Conservation (phyloP, 345 rosid genomes). For the Boechera stricta region DNA sequence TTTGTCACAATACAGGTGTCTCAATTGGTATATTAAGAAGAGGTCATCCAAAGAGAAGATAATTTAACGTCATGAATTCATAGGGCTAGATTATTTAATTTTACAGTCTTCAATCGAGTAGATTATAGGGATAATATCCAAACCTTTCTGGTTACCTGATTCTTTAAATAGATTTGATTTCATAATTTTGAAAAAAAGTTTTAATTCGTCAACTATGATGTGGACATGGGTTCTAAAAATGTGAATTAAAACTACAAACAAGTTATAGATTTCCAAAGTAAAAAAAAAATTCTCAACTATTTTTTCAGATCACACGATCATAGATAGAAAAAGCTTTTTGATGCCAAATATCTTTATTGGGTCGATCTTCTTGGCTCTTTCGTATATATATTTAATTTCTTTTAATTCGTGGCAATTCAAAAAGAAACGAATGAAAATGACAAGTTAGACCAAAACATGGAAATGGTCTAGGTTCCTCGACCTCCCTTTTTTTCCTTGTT, state of each 20-base stretch:
- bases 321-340: neutral
- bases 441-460: conserved; percentile 14
- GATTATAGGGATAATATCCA: neutral
- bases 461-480: conserved; percentile 34
- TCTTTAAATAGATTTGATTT: no score
- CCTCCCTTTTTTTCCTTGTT: neutral
- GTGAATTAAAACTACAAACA: neutral
- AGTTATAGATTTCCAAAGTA: neutral
- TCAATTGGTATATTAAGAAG: no score
- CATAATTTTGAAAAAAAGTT: no score
- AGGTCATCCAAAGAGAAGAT: no score
- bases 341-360: neutral
- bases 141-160: neutral
- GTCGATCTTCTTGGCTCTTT: conserved; percentile 9
- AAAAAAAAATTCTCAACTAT: neutral
- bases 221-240: neutral
- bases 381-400: neutral
- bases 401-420: neutral
- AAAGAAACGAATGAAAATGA: neutral
- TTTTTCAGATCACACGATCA: conserved; percentile 1
- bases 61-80: no score
- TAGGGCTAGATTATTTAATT: neutral
- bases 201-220: neutral
- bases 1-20: no score
- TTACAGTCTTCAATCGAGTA: neutral